Percentiles rank a stretch among this genome's conserved stretches.
Evolutionary conservation across 1,284 basidiomycete species (phyloP).

Genomic region (Vanrija sp.): DNA sequence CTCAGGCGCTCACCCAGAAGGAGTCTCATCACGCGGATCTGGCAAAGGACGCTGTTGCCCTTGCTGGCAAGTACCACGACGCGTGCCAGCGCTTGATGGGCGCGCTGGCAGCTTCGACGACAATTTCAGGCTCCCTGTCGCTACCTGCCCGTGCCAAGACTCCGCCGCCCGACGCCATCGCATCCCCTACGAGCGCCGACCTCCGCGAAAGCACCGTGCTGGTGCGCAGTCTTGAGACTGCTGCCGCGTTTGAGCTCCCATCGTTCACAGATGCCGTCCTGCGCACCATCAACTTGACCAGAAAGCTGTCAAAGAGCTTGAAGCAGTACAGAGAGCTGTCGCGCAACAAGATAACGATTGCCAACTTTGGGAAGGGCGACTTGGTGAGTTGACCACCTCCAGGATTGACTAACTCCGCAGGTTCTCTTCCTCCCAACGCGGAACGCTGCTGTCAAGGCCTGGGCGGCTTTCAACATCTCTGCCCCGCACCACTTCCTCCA

Average conservation of each 20-base stretch:
- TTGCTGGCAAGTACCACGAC: slow-evolving; percentile 44
- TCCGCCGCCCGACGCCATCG: background rate
- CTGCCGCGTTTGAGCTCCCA: slow-evolving; percentile 69
- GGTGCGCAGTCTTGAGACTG: slow-evolving; percentile 32
- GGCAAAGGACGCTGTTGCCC: slow-evolving; percentile 37
- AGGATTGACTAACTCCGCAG: slow-evolving; percentile 7
- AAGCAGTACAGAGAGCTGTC: slow-evolving; percentile 87
- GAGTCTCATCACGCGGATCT: slow-evolving; percentile 31
- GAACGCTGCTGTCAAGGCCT: slow-evolving; percentile 84
- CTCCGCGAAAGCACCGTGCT: slow-evolving; percentile 31
- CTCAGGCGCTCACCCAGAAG: slow-evolving; percentile 29
- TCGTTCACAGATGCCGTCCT: slow-evolving; percentile 74
- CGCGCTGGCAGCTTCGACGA: slow-evolving; percentile 41
- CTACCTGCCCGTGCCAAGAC: slow-evolving; percentile 16
- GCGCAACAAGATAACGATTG: slow-evolving; percentile 88
- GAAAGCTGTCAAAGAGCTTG: slow-evolving; percentile 95
- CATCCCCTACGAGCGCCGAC: slow-evolving; percentile 14
- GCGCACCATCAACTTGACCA: slow-evolving; percentile 76
- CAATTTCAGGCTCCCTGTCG: slow-evolving; percentile 39
- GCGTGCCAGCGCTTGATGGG: slow-evolving; percentile 35
- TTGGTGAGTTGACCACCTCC: slow-evolving; percentile 56
- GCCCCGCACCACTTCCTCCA: slow-evolving; percentile 97
- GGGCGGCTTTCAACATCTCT: slow-evolving; percentile 96
- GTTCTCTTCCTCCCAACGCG: slow-evolving; percentile 90
- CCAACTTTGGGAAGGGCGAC: slow-evolving; percentile 88